phyloP scores from a whole-genome alignment of 768 basidiomycete species.

The Kwoniella dejecticola region DNA sequence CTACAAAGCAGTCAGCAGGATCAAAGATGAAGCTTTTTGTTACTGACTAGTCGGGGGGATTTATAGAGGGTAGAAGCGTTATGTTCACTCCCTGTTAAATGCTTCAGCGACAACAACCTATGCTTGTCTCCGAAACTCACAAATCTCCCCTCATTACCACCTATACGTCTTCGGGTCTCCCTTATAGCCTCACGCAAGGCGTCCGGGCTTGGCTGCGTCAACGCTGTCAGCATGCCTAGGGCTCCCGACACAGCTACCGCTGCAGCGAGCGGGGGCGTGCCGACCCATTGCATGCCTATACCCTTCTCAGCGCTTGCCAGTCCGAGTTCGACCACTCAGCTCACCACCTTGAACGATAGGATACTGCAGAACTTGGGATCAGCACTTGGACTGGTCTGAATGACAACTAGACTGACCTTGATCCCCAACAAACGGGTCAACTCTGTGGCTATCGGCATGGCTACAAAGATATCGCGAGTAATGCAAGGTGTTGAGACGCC shows the following conservation, averaged over 20 bases:
- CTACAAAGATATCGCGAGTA: not conserved
- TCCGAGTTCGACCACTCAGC: too few relatives aligned
- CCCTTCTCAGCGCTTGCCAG: too few relatives aligned
- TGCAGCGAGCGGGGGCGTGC: conserved; percentile 61
- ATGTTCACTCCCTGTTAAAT: conserved; percentile 82
- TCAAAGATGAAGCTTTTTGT: not conserved
- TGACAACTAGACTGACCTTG: conserved; percentile 32
- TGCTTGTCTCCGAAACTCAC: conserved; percentile 22
- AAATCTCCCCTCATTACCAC: conserved; percentile 33
- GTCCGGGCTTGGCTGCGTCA: conserved; percentile 83
- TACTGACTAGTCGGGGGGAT: conserved; percentile 82
- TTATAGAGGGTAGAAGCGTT: conserved; percentile 77
- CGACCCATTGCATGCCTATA: conserved; percentile 62
- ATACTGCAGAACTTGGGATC: conserved; percentile 16
- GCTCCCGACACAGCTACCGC: conserved; percentile 46
- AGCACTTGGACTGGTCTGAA: not conserved
- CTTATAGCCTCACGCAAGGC: conserved; percentile 77
- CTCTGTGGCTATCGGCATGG: conserved; percentile 41
- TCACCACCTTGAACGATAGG: conserved; percentile 47
- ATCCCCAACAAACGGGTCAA: conserved; percentile 41
- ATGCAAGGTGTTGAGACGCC: too few relatives aligned
- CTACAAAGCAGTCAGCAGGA: conserved; percentile 2
- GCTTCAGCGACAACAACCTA: conserved; percentile 57
- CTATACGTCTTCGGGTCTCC: conserved; percentile 66
- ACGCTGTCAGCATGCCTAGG: conserved; percentile 76